Evolutionary conservation across 2,329 filamentous ascomycete genomes (phyloP), one percentile per base, ranked within the genome.

Genomic region (Kalaharituber pfeilii): DNA sequence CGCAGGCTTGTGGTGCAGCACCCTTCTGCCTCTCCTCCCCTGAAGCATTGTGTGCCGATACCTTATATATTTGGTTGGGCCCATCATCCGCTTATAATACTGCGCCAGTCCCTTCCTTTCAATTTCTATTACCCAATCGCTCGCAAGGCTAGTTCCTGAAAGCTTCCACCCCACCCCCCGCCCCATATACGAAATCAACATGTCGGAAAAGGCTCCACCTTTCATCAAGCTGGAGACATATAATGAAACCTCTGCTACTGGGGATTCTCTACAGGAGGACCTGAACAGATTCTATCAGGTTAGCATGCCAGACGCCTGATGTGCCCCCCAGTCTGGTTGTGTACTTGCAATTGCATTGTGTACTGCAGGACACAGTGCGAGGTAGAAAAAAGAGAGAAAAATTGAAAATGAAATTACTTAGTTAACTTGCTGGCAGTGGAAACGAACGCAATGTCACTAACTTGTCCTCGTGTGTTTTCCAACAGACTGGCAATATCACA

Each of bases 211-310:
- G 1, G 1, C 15, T 11, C 42, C 22, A 9, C 42, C 42, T 20
- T 75, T 75, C 62, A 63, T 71, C 50, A 60, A 66, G 59, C 69
- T 72, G 59, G 67, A 76, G 36, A 70, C 75, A 22, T 84, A 80
- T 70, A 85, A 86, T 70, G 77, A 76, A 65, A 79, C 80, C 18
- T 70, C 70, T 30, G 67, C 71, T 22, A 79, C 76, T 6, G 84
- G 84, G 71, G 70, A 80, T 70, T 74, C 82, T 25, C 69, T 80
- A 56, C 71, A 71, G 1, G 71, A 84, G 60, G 78, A 94, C 68
- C 75, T 94, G 62, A 94, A 94, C 69, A 71, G 88, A 63, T 93
- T 79, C 69, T 94, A 94, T 71, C 77, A 86, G 67, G 82, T 84
- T 71, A 62, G 75, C 65, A 33, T 42, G 45, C n/a, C n/a, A 44